Evolutionary conservation across 2,329 filamentous ascomycete species (phyloP).

Genomic region (Aspergillus sp.): DNA sequence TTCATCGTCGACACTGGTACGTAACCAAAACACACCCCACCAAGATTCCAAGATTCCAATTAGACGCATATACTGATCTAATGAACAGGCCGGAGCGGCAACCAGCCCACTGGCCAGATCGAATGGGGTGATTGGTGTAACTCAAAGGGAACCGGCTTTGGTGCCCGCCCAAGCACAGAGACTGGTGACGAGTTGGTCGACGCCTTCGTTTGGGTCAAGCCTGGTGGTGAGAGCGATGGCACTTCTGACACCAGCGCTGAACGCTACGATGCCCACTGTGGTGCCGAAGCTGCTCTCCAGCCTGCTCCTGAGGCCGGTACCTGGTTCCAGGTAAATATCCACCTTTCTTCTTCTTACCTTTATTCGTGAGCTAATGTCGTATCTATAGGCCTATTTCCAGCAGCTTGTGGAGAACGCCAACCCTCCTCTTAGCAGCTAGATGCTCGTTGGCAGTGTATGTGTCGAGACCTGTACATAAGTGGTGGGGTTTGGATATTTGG

Average conservation of each 20-base stretch:
- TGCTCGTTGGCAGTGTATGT: too few relatives aligned
- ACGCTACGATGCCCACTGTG: slow-evolving; percentile 58
- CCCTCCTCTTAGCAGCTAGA: slow-evolving; percentile 18
- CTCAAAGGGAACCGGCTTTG: slow-evolving; percentile 63
- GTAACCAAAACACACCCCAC: slow-evolving; percentile 1
- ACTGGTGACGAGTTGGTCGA: slow-evolving; percentile 61
- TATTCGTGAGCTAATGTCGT: neutral
- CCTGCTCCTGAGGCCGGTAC: slow-evolving; percentile 69
- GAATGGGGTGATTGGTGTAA: slow-evolving; percentile 70
- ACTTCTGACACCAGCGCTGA: slow-evolving; percentile 50
- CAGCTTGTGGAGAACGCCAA: slow-evolving; percentile 31
- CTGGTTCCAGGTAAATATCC: slow-evolving; percentile 58
- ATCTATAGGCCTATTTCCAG: slow-evolving; percentile 27
- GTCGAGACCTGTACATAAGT: too few relatives aligned
- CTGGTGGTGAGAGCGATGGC: slow-evolving; percentile 58
- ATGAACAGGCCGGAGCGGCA: slow-evolving; percentile 57
- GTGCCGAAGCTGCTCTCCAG: slow-evolving; percentile 54
- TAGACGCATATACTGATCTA: neutral
- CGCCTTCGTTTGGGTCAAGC: slow-evolving; percentile 71
- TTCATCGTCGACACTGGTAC: slow-evolving; percentile 57
- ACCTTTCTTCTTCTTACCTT: slow-evolving; percentile 25
- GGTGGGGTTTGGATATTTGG: too few relatives aligned
- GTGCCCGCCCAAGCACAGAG: slow-evolving; percentile 61
- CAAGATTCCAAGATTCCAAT: neutral
- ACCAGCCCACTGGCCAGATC: slow-evolving; percentile 57